Evolutionary conservation across 106 monocot species (phyloP), one percentile per base, ranked within the genome.

Genomic region (Dioscorea dumetorum): DNA sequence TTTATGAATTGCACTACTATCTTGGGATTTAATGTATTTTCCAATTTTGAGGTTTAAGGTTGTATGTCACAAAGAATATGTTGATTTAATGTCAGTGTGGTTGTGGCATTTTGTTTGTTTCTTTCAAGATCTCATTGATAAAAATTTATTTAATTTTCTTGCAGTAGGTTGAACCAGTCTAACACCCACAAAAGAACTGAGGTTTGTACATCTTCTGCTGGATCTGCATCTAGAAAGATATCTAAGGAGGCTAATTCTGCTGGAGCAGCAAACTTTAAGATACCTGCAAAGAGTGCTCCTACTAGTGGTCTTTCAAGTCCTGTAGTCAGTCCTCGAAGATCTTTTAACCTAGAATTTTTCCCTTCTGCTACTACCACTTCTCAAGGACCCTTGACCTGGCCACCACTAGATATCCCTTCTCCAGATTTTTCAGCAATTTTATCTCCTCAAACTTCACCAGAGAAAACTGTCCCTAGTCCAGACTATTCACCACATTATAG

Each of bases 201-300:
- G 60, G 69, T 22, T 48, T 22, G 48, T 20, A 74, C 84, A 17
- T 51, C 77, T 63, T 62, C 72, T 33, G 74, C 63, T 69, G 66
- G 69, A 61, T 70, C 73, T 48, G 67, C 23, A 63, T 79, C 35
- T 67, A 73, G 77, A 57, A 84, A 72, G 50, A 54, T 33, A 24
- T 62, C 74, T 23, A 71, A 83, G 53, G 82, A 84, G 70, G 65
- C 68, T 64, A 73, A 73, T 72, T 76, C 82, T 60, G 66, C 48
- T 70, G 82, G 76, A 65, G 60, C 59, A 28, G 33, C 61, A 31
- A 70, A 72, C 50, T 87, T 99, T 69, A 78, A 78, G 50, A 74
- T 90, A 48, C 91, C 91, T 63, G 76, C 84, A 69, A 91, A 83
- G 76, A 91, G 91, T 86, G 88, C 88, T 71, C 91, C 91, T 64